Evolutionary conservation across 768 basidiomycete genomes (phyloP), one percentile per base, ranked within the genome.

Genomic region (Hygrocybe punicea): DNA sequence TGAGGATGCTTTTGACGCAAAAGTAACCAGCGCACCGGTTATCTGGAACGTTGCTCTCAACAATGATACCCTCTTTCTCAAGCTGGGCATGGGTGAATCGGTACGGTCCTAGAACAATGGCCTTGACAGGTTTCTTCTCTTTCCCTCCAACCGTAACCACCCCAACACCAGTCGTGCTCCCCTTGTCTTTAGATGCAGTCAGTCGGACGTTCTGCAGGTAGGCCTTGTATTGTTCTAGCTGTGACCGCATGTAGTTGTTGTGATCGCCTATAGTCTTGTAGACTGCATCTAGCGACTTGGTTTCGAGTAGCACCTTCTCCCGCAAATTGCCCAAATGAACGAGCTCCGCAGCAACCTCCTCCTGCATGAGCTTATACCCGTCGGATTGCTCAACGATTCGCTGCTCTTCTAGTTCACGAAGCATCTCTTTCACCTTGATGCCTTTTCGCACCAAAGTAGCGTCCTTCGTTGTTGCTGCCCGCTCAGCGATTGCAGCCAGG

Each of bases 231-330:
- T 98, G 95, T 73, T 99, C 97, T 61, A 99, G 82, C 74, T 99
- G 97, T 29, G 85, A 85, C 47, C 96, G 83, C 71, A 99, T 79
- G 71, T 98, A 99, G 70, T 92, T 92, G 78, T 99, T 99, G 77
- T 99, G 97, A 70, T 98, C 97, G 71, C 94, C 89, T 63, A 99
- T 99, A 17, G 96, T 99, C 83, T 98, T 97, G 85, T 95, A 99
- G 24, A 99, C 97, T 6, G 93, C 89, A 60, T 98, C 97, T 56
- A 99, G 80, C 16, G 88, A 91, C 66, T 91, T 87, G 47, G 89
- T 94, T 78, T 99, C 97, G 53, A 89, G 74, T 23, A 97, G 65
- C 24, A 98, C 93, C 78, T 98, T 98, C 74, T 99, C 97, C 45
- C 92, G 85, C 58, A 98, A 76, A 69, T 98, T 99, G 48, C 97